Percentiles rank a stretch among this genome's conserved stretches.
Conservation (phyloP, 805 yeast genomes). For the Yamadazyma takamatsuzukensis region DNA sequence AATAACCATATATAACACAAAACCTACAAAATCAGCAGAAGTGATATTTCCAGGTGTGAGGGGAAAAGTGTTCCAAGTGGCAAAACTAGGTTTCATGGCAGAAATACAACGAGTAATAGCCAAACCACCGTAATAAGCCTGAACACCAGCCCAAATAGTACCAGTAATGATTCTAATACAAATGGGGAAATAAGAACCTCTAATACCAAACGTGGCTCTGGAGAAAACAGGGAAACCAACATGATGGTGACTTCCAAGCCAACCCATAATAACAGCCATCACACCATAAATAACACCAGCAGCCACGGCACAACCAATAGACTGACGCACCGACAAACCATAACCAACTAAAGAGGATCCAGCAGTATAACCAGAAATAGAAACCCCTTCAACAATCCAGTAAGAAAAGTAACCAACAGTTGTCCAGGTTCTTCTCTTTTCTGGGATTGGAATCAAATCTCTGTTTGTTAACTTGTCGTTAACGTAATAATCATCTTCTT, state of each 20-base stretch:
- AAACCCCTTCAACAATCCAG: conserved; percentile 9
- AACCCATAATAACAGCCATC: conserved; percentile 12
- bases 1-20: conserved; percentile 6
- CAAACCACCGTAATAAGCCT: conserved; percentile 31
- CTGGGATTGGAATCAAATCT: conserved; percentile 37
- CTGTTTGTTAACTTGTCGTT: conserved; percentile 30
- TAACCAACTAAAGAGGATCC: conserved; percentile 6
- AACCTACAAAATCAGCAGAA: conserved; percentile 11
- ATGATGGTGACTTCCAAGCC: conserved; percentile 28
- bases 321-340: conserved; percentile 19
- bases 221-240: conserved; percentile 36
- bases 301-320: conserved; percentile 18
- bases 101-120: conserved; percentile 27
- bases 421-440: conserved; percentile 33
- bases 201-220: no score
- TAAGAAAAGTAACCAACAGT: conserved; percentile 12
- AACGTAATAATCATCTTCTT: conserved; percentile 17
- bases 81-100: conserved; percentile 12
- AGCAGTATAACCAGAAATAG: conserved; percentile 7
- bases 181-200: conserved; percentile 28
- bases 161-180: conserved; percentile 32
- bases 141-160: conserved; percentile 36
- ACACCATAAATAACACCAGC: conserved; percentile 23
- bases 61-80: conserved; percentile 17
- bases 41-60: conserved; percentile 3